phyloP scores from a whole-genome alignment of 306 rosid genomes.

The Coriaria nepalensis region DNA sequence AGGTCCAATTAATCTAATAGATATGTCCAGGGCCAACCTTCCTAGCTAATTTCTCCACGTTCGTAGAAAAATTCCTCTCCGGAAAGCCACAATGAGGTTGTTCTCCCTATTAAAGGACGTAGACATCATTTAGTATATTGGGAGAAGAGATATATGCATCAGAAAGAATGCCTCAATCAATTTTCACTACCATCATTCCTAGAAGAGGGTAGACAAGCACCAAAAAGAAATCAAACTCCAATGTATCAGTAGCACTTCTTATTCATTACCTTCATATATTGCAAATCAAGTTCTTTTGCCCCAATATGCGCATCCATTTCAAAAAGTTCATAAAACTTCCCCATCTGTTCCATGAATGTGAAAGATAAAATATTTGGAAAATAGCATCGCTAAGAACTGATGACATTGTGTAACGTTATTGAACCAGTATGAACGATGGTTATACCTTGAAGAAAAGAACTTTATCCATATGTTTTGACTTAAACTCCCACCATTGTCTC shows the following conservation, averaged over 20 bases:
- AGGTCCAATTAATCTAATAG: constrained; percentile 2
- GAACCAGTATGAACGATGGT: constrained; percentile 7
- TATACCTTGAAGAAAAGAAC: constrained; percentile 83
- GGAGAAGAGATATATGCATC: neutral
- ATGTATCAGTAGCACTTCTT: constrained; percentile 4
- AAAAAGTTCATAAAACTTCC: constrained; percentile 88
- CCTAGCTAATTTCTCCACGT: constrained; percentile 76
- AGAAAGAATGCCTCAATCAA: constrained; percentile 5
- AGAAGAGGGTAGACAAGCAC: neutral
- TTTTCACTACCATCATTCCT: too few relatives aligned
- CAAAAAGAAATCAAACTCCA: neutral
- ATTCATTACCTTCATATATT: constrained; percentile 72
- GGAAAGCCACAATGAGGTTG: constrained; percentile 99
- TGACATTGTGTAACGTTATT: constrained; percentile 9
- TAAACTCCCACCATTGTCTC: constrained; percentile 99
- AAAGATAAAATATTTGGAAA: constrained; percentile 14
- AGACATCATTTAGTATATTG: constrained; percentile 9
- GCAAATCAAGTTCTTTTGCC: constrained; percentile 75
- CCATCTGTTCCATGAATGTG: constrained; percentile 54
- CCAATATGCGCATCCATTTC: constrained; percentile 96
- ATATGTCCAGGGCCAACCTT: constrained; percentile 48
- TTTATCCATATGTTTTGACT: constrained; percentile 92
- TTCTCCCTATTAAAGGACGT: constrained; percentile 52
- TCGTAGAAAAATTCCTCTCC: constrained; percentile 71
- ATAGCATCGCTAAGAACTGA: constrained; percentile 6